Evolutionary conservation across 2,329 filamentous ascomycete species (phyloP).

Genomic region (Dendryphion nanum): DNA sequence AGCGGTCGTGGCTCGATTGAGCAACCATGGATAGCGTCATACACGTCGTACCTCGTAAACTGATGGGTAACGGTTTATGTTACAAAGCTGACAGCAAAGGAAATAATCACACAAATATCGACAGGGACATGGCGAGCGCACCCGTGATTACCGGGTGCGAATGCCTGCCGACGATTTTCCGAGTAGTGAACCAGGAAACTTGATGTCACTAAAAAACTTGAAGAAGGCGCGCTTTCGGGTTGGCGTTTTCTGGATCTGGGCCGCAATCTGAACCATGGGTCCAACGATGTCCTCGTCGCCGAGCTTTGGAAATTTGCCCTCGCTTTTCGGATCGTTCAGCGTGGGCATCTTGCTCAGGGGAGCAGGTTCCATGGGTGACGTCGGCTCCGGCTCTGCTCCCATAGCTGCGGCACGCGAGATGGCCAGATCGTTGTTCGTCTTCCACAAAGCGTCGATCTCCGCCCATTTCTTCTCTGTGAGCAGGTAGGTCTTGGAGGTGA

Average conservation of each 20-base stretch:
- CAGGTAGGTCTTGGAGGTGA: constrained; percentile 83
- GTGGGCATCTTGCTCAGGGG: constrained; percentile 66
- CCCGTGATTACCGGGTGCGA: constrained; percentile 19
- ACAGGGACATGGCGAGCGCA: constrained; percentile 8
- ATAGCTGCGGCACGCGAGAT: constrained; percentile 44
- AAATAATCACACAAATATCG: constrained; percentile 31
- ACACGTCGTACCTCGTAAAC: constrained; percentile 40
- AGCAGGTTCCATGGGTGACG: constrained; percentile 48
- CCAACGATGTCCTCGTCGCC: constrained; percentile 93
- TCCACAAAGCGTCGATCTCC: constrained; percentile 74
- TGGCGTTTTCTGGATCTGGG: constrained; percentile 37
- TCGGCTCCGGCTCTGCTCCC: constrained; percentile 31
- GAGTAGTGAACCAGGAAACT: constrained; percentile 33
- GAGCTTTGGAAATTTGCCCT: constrained; percentile 83
- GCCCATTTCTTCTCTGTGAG: constrained; percentile 89
- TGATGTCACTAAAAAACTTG: constrained; percentile 39
- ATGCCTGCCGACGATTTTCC: constrained; percentile 27
- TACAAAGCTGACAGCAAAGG: constrained; percentile 27
- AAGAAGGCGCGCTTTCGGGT: constrained; percentile 38
- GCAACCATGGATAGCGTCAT: constrained; percentile 24
- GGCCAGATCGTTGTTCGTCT: constrained; percentile 64
- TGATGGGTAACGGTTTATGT: constrained; percentile 24
- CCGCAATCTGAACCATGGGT: constrained; percentile 67
- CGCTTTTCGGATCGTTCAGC: constrained; percentile 63
- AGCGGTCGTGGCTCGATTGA: constrained; percentile 32